Evolutionary conservation across 2,329 filamentous ascomycete species (phyloP).

Genomic region (Colletotrichum sp.): DNA sequence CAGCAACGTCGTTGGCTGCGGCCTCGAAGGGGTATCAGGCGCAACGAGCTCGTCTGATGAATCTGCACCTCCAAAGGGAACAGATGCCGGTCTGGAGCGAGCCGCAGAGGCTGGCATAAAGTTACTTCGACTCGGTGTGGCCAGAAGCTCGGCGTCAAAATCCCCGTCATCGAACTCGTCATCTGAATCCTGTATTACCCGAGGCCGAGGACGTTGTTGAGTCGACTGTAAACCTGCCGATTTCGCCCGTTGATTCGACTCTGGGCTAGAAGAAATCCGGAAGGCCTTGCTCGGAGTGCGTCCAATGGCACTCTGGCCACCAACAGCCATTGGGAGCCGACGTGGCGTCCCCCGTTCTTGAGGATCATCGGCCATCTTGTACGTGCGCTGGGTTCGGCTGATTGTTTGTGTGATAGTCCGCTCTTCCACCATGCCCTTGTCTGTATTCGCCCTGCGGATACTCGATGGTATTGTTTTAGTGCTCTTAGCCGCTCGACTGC

Average conservation of each 20-base stretch:
- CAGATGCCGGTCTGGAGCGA: constrained; percentile 20
- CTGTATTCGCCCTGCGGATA: not conserved
- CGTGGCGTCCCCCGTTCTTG: constrained; percentile 1
- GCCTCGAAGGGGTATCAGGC: constrained; percentile 13
- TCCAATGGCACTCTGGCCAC: not conserved
- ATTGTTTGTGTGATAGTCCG: constrained; percentile 25
- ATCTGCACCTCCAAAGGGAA: constrained; percentile 5
- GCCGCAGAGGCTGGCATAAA: not conserved
- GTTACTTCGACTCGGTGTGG: constrained; percentile 39
- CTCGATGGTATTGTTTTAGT: constrained; percentile 3
- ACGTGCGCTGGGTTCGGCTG: constrained; percentile 24
- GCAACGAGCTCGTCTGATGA: constrained; percentile 19
- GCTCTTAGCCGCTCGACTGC: constrained; percentile 29
- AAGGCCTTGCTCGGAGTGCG: constrained; percentile 27
- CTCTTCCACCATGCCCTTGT: constrained; percentile 22
- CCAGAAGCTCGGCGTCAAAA: constrained; percentile 59
- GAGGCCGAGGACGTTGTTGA: constrained; percentile 21
- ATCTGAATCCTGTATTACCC: constrained; percentile 61
- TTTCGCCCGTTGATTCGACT: constrained; percentile 20
- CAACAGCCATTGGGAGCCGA: not conserved
- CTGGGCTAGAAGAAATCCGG: constrained; percentile 16
- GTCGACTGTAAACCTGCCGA: not conserved
- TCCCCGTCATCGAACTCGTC: constrained; percentile 66
- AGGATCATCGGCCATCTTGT: constrained; percentile 9
- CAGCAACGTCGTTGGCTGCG: not conserved